Conservation (phyloP, 2,329 filamentous ascomycete species). For the Diaporthe sp. region DNA sequence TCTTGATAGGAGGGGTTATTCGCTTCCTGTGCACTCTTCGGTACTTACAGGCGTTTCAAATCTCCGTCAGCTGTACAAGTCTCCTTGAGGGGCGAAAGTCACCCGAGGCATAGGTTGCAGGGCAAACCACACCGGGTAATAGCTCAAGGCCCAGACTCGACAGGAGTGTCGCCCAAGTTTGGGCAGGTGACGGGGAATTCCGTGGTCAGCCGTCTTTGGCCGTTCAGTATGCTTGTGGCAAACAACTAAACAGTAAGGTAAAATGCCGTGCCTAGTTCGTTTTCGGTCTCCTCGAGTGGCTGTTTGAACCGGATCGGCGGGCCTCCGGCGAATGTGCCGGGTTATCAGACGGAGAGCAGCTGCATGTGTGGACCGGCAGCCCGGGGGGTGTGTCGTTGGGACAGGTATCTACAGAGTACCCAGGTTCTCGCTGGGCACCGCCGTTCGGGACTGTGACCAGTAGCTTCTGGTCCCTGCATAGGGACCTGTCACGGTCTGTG, state of each 20-base stretch:
- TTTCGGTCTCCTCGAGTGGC: neutral
- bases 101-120: neutral
- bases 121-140: neutral
- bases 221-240: neutral
- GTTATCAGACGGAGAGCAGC: conserved; percentile 13
- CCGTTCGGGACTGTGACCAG: neutral
- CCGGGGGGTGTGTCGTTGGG: neutral
- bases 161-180: neutral
- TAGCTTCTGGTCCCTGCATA: conserved; percentile 24
- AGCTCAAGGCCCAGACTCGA: neutral
- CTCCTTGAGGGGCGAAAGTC: neutral
- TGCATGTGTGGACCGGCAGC: conserved; percentile 1
- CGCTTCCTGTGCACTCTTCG: neutral
- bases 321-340: neutral
- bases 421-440: neutral
- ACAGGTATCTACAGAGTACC: no score
- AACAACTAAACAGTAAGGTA: neutral
- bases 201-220: neutral
- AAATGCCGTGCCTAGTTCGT: neutral
- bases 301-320: neutral
- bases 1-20: no score
- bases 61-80: neutral
- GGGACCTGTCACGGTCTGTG: conserved; percentile 16
- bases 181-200: neutral
- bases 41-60: neutral